Evolutionary conservation across 2,329 filamentous ascomycete species (phyloP), one percentile per base, ranked within the genome.

Genomic region (Cordyceps javanica): DNA sequence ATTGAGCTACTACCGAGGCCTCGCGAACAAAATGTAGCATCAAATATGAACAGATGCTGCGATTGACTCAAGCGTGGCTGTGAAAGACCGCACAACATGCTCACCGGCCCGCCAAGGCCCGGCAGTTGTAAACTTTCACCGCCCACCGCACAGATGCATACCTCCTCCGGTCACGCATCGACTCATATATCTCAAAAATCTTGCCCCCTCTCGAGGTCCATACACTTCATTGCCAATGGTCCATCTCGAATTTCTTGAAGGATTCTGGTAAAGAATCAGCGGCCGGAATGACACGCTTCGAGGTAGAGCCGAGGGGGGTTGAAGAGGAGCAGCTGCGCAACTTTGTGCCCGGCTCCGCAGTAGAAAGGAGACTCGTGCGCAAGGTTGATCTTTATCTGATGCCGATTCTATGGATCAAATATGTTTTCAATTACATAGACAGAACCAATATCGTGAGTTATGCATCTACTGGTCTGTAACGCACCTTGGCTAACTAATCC

Each of bases 341-440:
- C 42, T 69, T 69, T 30, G 64, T 68, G 0, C 68, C 67, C 5
- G 62, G 62, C 7, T 61, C 62, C 1, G 44, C 60, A 6, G 62
- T 62, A 21, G 62, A 67, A 52, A 63, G 60, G 34, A 60, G 55
- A 19, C 58, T 66, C 1, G 63, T 66, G 16, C 64, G 65, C 25
- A 71, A 71, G 61, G 69, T 79, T 61, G 69, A 76, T 9, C 64
- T 78, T 28, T 67, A 66, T 39, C 57, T 71, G 38, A 60, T 71
- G 32, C 78, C 77, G 1, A 72, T 71, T 80, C 56, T 89, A 85
- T 74, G 86, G 72, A 19, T 75, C 65, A 77, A 85, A 38, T 69
- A 69, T 42, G 65, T 68, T 5, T 60, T 68, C 32, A 66, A 66
- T 8, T 68, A 68, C 58, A 61, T 69, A 25, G 67, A 69, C 50